Base-by-base conservation (phyloP, 176 grass and related monocot species). In the Cenchrus americanus region DNA sequence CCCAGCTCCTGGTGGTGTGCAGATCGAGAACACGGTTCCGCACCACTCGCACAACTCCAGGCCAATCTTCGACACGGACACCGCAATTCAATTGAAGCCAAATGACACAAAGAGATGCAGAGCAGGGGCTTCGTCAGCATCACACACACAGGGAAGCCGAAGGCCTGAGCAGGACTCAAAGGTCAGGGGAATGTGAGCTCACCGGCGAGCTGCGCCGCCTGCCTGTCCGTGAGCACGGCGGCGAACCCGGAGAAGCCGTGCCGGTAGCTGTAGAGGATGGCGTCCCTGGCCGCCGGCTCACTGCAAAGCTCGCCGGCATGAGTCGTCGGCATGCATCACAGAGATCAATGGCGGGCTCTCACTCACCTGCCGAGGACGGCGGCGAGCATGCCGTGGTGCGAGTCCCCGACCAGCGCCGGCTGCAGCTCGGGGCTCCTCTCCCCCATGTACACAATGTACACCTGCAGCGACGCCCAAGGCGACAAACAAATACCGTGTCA, bases 401-500 rank as follows among this genome's bases (percentile, higher is more conserved):
- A 18, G 75, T 95, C 93, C 83, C 67, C 77, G 27, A 87, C 83
- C 58, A 78, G 14, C 80, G 65, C 85, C 64, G 93, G 85, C 71
- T 66, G 71, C 41, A 83, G 71, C 80, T 82, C 71, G 5, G 76
- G 77, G 15, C 67, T 48, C 66, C 74, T 85, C 73, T 94, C 96
- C 80, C 96, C 93, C 96, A 98, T 98, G 82, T 98, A 96, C 79
- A 92, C 93, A 90, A 98, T 96, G 60, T 96, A 87, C 73, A 98
- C 96, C 93, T 98, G 85, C 83, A 80, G 67, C 65, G 54, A 74
- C 21, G 23, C 52, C 81, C 50, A 52, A 66, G 10, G 34, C 34
- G 4, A 37, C 34, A 15, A 65, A 73, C 2, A 67, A 85, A 74
- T 30, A 7, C 52, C 71, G 5, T 43, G 0, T 69, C 67, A 55